phyloP scores from a whole-genome alignment of 805 yeast genomes.

The Sungouiozyma ichnusensis region DNA sequence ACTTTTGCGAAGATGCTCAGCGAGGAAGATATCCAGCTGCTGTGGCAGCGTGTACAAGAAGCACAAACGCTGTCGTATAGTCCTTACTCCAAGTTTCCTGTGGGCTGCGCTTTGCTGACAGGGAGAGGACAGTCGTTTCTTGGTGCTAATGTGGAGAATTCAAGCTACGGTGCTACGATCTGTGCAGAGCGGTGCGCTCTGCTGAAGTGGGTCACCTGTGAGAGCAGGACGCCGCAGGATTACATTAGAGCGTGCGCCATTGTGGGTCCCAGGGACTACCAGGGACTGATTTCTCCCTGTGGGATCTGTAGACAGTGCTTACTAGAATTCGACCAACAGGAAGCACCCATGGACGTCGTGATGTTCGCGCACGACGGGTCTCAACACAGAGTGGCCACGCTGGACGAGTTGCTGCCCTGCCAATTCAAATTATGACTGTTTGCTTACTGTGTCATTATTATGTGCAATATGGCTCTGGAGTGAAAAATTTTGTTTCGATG shows the following conservation, averaged over 20 bases:
- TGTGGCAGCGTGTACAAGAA: conserved; percentile 24
- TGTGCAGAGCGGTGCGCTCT: conserved; percentile 72
- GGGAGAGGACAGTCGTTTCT: conserved; percentile 36
- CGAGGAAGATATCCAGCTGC: conserved; percentile 15
- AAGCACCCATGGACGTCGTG: conserved; percentile 40
- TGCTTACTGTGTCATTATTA: conserved; percentile 14
- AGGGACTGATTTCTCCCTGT: conserved; percentile 65
- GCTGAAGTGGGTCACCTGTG: conserved; percentile 38
- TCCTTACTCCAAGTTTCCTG: conserved; percentile 43
- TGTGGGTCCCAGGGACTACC: conserved; percentile 29
- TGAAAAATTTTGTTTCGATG: not conserved
- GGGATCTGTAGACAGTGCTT: conserved; percentile 90
- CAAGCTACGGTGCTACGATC: conserved; percentile 70
- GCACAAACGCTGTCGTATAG: conserved; percentile 37
- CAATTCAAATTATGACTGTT: conserved; percentile 80
- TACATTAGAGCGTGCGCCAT: conserved; percentile 18
- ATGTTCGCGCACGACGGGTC: conserved; percentile 56
- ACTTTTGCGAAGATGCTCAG: conserved; percentile 4
- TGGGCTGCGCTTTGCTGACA: conserved; percentile 68
- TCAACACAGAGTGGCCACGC: conserved; percentile 34
- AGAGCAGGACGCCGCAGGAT: conserved; percentile 22
- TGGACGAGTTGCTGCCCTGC: conserved; percentile 63
- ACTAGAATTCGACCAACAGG: conserved; percentile 56
- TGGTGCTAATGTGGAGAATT: conserved; percentile 93
- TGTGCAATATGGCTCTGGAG: not conserved